phyloP scores from a whole-genome alignment of 75 land plant genomes.

The Ceratopteris richardii region DNA sequence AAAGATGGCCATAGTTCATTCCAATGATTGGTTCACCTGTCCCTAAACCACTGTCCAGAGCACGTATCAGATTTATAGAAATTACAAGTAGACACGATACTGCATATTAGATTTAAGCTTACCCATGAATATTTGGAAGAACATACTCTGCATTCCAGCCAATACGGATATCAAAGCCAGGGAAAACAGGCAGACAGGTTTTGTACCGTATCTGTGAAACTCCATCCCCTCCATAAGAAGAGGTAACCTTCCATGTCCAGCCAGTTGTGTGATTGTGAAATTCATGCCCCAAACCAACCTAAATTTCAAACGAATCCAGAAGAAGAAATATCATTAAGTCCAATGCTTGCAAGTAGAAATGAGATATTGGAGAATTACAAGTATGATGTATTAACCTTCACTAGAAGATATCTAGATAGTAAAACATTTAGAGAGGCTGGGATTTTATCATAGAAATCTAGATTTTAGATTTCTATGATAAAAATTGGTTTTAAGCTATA shows the following conservation, averaged over 20 bases:
- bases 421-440: no score
- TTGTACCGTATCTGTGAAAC: slow-evolving; percentile 71
- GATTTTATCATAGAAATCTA: no score
- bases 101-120: slow-evolving; percentile 15
- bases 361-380: no score
- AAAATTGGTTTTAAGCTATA: no score
- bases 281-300: slow-evolving; percentile 90
- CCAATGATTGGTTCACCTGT: slow-evolving; percentile 56
- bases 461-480: no score
- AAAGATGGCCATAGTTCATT: slow-evolving; percentile 58
- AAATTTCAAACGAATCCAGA: neutral
- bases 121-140: slow-evolving; percentile 90
- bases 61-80: slow-evolving; percentile 1
- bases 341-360: neutral
- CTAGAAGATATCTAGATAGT: no score
- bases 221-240: slow-evolving; percentile 80
- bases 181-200: slow-evolving; percentile 53
- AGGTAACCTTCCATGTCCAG: slow-evolving; percentile 93
- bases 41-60: slow-evolving; percentile 49
- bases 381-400: no score
- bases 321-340: neutral
- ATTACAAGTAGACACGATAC: neutral
- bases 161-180: slow-evolving; percentile 76
- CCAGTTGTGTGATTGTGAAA: slow-evolving; percentile 65
- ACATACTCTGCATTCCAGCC: slow-evolving; percentile 94